Base-by-base conservation (phyloP, 169 alveolate species). In the Plasmodium sp. region DNA sequence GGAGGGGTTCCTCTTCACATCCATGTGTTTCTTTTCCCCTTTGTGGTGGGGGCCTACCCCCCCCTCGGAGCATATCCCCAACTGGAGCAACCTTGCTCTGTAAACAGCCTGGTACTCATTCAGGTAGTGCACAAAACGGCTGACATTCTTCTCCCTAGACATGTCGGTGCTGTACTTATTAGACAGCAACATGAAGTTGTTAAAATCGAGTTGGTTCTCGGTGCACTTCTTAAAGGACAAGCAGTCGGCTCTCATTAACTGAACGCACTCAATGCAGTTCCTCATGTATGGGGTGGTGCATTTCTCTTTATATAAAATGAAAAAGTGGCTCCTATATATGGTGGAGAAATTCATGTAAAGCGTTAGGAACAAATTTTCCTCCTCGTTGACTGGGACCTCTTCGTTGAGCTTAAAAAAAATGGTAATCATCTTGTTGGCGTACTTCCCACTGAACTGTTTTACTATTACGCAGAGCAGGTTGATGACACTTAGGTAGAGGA, bases 161-260 rank as follows among this genome's bases (percentile, higher is more conserved):
- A 72, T 71, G n/a, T 92, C 94, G 36, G 82, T 85, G 67, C 43
- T 90, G 80, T 81, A 92, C 62, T 33, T 81, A 58, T 92, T 92
- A 12, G 95, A 92, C 74, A 92, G 41, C n/a, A 92, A 34, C 48
- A 92, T 92, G 75, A 92, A 92, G 54, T 92, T 92, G 58, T 92
- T 92, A 22, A 92, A 92, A 41, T 92, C 95, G 7, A 92, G n/a
- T 31, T 92, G 95, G 22, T 48, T 92, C 31, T 79, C 90, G 62
- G 14, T 90, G 12, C 9, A 39, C 51, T 22, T 54, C 73, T 80
- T 80, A 10, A n/a, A 14, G 16, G n/a, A 7, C 14, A 62, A 34
- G 18, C 9, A 33, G 75, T 79, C 67, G 18, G 34, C 84, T 56
- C 85, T 27, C 67, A 92, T 81, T 34, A 81, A 16, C 31, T 92